Conservation (phyloP, 768 basidiomycete genomes). For the Tylopilus sp. region DNA sequence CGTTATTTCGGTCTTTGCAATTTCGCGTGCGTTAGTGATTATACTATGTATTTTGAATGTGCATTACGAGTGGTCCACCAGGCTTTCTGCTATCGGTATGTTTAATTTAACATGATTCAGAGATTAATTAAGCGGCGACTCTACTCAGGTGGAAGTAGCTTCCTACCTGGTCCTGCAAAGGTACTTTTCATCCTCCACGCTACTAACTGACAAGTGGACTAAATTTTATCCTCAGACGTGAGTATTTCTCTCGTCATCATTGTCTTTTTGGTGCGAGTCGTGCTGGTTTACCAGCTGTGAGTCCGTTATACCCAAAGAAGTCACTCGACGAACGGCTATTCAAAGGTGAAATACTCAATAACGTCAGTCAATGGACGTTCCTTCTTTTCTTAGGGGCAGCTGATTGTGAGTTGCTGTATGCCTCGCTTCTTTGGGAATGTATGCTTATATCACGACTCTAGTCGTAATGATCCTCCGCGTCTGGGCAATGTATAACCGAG, state of each 20-base stretch:
- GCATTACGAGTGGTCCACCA: not conserved
- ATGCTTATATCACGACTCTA: not conserved
- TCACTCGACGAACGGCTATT: too few relatives aligned
- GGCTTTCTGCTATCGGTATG: not conserved
- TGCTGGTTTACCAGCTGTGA: conserved; percentile 9
- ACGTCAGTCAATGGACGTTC: not conserved
- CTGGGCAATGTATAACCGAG: conserved; percentile 2
- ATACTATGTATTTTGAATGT: too few relatives aligned
- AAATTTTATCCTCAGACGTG: not conserved
- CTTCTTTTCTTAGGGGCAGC: not conserved
- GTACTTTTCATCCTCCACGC: not conserved
- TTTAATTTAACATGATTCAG: not conserved
- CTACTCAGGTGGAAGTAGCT: conserved; percentile 4
- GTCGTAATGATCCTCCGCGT: conserved; percentile 1
- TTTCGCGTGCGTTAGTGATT: not conserved
- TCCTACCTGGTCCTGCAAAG: conserved; percentile 3
- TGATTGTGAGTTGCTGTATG: not conserved
- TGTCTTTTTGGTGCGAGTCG: too few relatives aligned
- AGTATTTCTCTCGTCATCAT: too few relatives aligned
- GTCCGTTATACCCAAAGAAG: too few relatives aligned
- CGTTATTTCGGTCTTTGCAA: conserved; percentile 3
- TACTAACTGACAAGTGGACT: too few relatives aligned
- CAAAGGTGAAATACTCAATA: not conserved
- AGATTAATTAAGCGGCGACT: not conserved
- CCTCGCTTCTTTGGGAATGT: not conserved